Base-by-base conservation (phyloP, 164 flowering plant genomes). In the Umbilicus rupestris region DNA sequence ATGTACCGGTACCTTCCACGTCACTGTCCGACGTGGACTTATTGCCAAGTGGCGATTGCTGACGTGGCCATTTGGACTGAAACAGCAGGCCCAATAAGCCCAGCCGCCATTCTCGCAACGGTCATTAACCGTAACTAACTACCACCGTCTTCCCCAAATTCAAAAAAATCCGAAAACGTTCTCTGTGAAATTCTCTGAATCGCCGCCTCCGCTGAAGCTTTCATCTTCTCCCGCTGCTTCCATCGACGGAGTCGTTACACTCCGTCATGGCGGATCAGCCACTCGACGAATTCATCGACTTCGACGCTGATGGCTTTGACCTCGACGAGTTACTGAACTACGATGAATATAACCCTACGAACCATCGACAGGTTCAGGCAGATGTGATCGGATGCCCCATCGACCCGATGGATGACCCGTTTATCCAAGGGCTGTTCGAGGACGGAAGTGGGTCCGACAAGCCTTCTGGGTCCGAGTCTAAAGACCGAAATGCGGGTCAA, bases 321-420 rank as follows among this genome's bases (percentile, higher is more conserved):
- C 11, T 52, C 24, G 12, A 52, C 29, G 58, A 24, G 58, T 24
- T 52, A 2, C 29, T 52, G 3, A 52, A 52, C 29, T 22, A 26
- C 15, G 58, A 52, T 11, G 14, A 29, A 7, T 1, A 47, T 24
- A 9, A 20, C 7, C 58, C 15, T 3, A 7, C 5, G 3, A 24
- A 52, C 24, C 30, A 52, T 3, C 62, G 20, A 22, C 29, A 52
- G 11, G 1, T 11, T 30, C 10, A 29, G 4, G 62, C 39, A 22
- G 30, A 49, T 35, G 16, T 6, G 47, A 52, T 19, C 2, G 62
- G 28, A 17, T 35, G 19, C 26, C 31, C 31, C 6, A 46, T 14
- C 5, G 66, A 64, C 33, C 66, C 59, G 26, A 33, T 35, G 65
- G 26, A 62, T 15, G 65, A 62, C 17, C 65, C 44, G 3, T 62